Evolutionary conservation across 306 rosid species (phyloP), one percentile per base, ranked within the genome.

Genomic region (Potentilla sterilis): DNA sequence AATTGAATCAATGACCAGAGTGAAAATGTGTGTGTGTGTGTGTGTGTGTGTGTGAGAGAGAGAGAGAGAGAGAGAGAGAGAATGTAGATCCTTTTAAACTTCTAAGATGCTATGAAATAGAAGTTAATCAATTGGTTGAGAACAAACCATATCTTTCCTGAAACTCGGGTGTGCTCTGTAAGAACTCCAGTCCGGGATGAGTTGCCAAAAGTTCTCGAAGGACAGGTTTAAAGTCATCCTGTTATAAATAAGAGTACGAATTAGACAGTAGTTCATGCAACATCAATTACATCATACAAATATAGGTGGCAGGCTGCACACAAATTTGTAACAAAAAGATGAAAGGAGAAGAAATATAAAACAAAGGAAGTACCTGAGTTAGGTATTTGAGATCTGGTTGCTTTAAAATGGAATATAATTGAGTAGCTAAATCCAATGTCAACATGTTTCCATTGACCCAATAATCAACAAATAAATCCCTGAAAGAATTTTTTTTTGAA

Each of bases 141-240:
- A 76, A 88, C 99, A 62, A 84, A 96, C 99, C 99, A 67, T 92
- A 96, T 96, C 99, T 90, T 82, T 96, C 99, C 86, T 96, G 99
- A 89, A 96, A 96, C 85, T 96, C 99, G 48, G 97, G 99, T 47
- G 99, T 96, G 78, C 96, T 87, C 86, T 92, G 99, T 81, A 96
- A 86, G 87, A 96, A 96, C 84, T 96, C 99, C 81, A 96, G 80
- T 82, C 99, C 99, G 35, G 99, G 96, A 83, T 96, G 99, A 73
- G 96, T 87, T 55, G 97, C 91, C 93, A 96, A 89, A 78, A 96
- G 96, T 85, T 96, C 99, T 51, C 90, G 89, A 68, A 96, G 92
- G 79, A 96, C 87, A 15, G 98, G 94, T 88, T 96, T 96, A 83
- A 96, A 96, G 81, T 92, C 99, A 85, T 96, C 97, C 99, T 96